A percentile compares a stretch with the other conserved stretches of the same genome.
These are phyloP conservation scores for Prunus fruticosa DNA, from an alignment of 306 rosid genomes.

Conservation along the genomic window DNA sequence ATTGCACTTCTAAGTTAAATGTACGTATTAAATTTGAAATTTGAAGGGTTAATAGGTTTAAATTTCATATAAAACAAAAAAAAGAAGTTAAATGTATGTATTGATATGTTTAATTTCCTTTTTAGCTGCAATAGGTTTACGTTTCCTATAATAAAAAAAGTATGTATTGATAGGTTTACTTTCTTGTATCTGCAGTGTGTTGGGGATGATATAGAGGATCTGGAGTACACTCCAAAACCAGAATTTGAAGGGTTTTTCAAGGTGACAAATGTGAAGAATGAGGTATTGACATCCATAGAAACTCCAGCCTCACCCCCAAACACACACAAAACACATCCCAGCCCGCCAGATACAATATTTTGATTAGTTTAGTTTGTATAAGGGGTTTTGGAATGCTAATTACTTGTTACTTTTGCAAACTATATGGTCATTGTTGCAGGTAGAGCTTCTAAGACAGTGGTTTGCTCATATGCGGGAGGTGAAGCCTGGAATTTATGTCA, in stretches of 20 bases:
- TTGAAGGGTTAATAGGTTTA: neutral
- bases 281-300: slow-evolving; percentile 47
- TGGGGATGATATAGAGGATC: slow-evolving; percentile 83
- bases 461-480: slow-evolving; percentile 94
- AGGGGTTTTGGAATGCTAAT: slow-evolving; percentile 12
- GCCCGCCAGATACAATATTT: neutral
- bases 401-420: neutral
- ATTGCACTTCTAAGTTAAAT: neutral
- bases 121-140: slow-evolving; percentile 53
- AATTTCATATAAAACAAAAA: neutral
- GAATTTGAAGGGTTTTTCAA: slow-evolving; percentile 87
- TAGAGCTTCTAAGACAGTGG: slow-evolving; percentile 86
- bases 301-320: neutral
- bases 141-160: neutral
- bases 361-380: slow-evolving; percentile 4
- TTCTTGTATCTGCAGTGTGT: slow-evolving; percentile 72
- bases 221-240: slow-evolving; percentile 95
- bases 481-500: slow-evolving; percentile 95
- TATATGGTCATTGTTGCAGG: slow-evolving; percentile 46
- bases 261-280: slow-evolving; percentile 87
- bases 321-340: neutral
- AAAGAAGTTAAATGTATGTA: neutral
- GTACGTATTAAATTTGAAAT: neutral
- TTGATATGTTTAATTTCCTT: slow-evolving; percentile 12
- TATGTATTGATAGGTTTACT: neutral